These are phyloP conservation scores for Vickermania spadyakhi DNA, from an alignment of 208 protist genomes.

Conservation along the genomic window DNA sequence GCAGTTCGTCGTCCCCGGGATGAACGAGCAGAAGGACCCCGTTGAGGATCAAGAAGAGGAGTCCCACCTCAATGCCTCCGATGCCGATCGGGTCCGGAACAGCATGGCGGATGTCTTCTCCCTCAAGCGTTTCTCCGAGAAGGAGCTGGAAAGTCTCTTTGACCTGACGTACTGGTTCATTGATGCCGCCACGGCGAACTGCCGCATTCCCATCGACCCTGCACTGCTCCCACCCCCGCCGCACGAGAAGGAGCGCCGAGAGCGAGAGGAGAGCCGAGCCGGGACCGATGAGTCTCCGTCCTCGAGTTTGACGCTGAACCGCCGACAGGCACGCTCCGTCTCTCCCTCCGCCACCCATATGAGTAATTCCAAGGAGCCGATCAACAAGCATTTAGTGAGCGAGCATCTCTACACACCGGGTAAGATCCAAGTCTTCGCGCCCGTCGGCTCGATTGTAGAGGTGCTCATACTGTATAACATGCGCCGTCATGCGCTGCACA, in stretches of 20 bases:
- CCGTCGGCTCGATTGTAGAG: conserved; percentile 34
- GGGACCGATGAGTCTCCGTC: neutral
- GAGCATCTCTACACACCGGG: conserved; percentile 27
- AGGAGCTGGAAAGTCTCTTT: conserved; percentile 70
- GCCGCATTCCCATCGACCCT: conserved; percentile 29
- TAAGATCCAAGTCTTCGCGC: conserved; percentile 17
- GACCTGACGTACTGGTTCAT: conserved; percentile 68
- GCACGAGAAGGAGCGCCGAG: neutral
- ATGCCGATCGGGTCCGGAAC: conserved; percentile 1
- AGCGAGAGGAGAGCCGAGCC: neutral
- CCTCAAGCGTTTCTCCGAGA: conserved; percentile 43
- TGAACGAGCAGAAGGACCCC: conserved; percentile 13
- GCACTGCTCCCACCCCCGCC: conserved; percentile 6
- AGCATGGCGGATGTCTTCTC: conserved; percentile 15
- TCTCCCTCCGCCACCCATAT: neutral
- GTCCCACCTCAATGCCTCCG: neutral
- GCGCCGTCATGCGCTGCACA: conserved; percentile 12
- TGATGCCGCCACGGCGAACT: conserved; percentile 67
- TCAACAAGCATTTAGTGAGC: neutral
- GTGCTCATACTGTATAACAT: conserved; percentile 34
- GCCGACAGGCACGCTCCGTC: neutral
- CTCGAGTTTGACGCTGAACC: neutral
- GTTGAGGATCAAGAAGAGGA: conserved; percentile 4
- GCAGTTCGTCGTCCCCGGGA: conserved; percentile 23
- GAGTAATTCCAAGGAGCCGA: neutral